phyloP scores from a whole-genome alignment of 2,329 filamentous ascomycete genomes.

The Alternaria hordeiaustralica region DNA sequence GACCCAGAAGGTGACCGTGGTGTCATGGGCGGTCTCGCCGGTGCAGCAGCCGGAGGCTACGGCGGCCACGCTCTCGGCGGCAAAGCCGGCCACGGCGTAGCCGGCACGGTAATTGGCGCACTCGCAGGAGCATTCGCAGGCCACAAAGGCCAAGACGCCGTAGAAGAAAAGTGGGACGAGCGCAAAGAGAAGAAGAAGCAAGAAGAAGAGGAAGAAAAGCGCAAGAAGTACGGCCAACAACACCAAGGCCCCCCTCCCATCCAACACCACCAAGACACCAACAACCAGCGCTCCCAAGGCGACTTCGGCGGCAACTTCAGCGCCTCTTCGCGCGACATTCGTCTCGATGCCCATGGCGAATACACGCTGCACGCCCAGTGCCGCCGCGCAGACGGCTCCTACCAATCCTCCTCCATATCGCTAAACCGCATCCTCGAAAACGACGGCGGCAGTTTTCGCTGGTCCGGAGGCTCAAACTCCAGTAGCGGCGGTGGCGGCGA shows the following conservation, averaged over 20 bases:
- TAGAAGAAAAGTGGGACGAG: constrained; percentile 33
- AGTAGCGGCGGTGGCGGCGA: constrained; percentile 9
- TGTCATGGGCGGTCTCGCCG: constrained; percentile 35
- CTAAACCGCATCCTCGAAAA: constrained; percentile 33
- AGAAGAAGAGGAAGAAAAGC: constrained; percentile 28
- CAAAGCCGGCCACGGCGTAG: constrained; percentile 30
- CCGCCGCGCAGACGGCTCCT: constrained; percentile 30
- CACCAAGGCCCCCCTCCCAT: constrained; percentile 10
- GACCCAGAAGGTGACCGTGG: constrained; percentile 34
- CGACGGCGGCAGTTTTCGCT: constrained; percentile 33
- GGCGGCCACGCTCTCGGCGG: constrained; percentile 36
- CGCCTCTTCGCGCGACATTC: constrained; percentile 29
- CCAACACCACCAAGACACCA: background rate
- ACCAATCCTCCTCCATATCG: constrained; percentile 27
- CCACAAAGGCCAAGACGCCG: constrained; percentile 30
- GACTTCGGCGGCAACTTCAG: constrained; percentile 36
- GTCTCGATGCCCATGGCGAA: constrained; percentile 34
- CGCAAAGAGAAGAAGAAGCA: constrained; percentile 37
- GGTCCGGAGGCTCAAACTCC: constrained; percentile 22
- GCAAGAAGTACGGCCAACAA: constrained; percentile 16
- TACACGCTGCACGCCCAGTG: constrained; percentile 37
- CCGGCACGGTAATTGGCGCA: constrained; percentile 32
- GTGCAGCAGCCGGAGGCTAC: constrained; percentile 35
- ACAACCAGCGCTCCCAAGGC: constrained; percentile 14
- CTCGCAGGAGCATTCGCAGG: constrained; percentile 34